These are phyloP conservation scores for Penicillium sp. DNA, from an alignment of 2,329 filamentous ascomycete species.

Conservation along the genomic window DNA sequence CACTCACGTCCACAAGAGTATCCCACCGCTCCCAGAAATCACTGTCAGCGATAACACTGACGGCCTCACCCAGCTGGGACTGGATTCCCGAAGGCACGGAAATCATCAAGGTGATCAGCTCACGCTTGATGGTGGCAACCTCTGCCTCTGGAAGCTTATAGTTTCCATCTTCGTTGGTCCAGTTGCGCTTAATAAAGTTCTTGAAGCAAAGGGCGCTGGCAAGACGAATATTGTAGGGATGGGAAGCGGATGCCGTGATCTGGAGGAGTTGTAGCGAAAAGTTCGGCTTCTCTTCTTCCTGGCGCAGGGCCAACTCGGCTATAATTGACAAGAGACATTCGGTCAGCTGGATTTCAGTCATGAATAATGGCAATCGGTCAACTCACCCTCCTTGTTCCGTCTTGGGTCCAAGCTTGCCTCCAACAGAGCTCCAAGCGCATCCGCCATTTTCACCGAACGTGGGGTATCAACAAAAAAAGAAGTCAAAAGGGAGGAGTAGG, in stretches of 20 bases:
- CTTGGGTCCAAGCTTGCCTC: conserved; percentile 86
- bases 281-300: conserved; percentile 78
- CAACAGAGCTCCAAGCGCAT: conserved; percentile 69
- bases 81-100: conserved; percentile 85
- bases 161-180: conserved; percentile 92
- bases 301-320: conserved; percentile 82
- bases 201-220: conserved; percentile 95
- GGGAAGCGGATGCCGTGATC: conserved; percentile 77
- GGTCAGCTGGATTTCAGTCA: conserved; percentile 1
- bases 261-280: conserved; percentile 89
- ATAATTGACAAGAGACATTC: conserved; percentile 15
- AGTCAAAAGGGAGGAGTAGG: conserved; percentile 1
- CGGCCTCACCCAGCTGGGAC: conserved; percentile 91
- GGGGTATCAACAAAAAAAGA: conserved; percentile 28
- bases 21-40: conserved; percentile 98
- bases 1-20: conserved; percentile 78
- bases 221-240: conserved; percentile 78
- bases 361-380: neutral
- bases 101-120: conserved; percentile 97
- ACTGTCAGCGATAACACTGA: conserved; percentile 95
- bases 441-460: conserved; percentile 57
- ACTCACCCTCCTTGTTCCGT: conserved; percentile 84
- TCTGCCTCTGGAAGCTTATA: conserved; percentile 85
- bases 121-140: conserved; percentile 87
- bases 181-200: conserved; percentile 94